Base-by-base conservation (phyloP, 495 filamentous ascomycete species). In the Durotheca rogersii region DNA sequence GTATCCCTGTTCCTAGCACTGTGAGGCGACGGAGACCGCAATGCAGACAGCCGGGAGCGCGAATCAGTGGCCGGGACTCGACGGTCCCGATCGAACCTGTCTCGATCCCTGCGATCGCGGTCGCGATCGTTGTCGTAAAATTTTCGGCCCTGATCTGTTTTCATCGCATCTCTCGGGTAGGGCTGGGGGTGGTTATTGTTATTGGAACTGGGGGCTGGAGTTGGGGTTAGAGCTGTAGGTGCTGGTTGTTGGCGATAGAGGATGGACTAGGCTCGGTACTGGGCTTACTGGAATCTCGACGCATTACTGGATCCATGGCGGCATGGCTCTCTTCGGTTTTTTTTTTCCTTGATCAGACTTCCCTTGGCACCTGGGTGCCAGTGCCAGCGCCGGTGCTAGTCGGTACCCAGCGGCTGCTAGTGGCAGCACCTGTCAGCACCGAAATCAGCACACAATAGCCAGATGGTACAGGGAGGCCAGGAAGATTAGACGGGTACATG, bases 31-130 rank as follows among this genome's bases (percentile, higher is more conserved):
- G 49, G 41, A 40, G 62, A 63, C 16, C 53, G 56, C 33, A 57
- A 50, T 47, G 56, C 36, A 49, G 41, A 44, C 9, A 37, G 35
- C 11, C 56, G 49, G 37, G 50, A 18, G n/a, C 60, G 62, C 17
- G 62, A 53, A 47, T 45, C 42, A 47, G 17, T 32, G 44, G 47
- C 43, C 14, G 44, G 37, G 33, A 39, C 53, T 61, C 60, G 60
- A 50, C 34, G 56, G 25, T 51, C 43, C 34, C 32, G 39, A 43
- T 58, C 55, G 36, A 52, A 45, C 35, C 47, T 57, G 31, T 59
- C 56, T 48, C 60, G 62, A 45, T 61, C 62, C 51, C 62, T 59
- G 32, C 60, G 60, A 47, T 60, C 60, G 39, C 50, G 62, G 12
- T 56, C 59, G 54, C 60, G 59, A 23, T 61, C 60, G 43, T 47